Percentiles rank a stretch among this genome's conserved stretches.
Evolutionary conservation across 148 eudicot species (phyloP).

Genomic region (Chenopodium suecicum): DNA sequence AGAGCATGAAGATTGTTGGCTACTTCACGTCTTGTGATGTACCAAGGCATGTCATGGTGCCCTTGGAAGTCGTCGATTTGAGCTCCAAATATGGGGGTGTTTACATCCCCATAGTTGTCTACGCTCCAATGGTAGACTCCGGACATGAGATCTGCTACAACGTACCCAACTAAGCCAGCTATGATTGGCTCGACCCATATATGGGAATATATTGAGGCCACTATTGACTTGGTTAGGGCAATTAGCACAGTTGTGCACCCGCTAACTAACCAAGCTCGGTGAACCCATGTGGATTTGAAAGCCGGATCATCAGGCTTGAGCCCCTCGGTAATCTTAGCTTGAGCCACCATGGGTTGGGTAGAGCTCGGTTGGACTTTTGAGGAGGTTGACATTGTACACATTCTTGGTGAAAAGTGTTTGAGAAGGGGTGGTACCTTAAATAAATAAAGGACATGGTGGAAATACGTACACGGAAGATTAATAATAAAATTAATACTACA

Average conservation of each 20-base stretch:
- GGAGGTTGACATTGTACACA: neutral
- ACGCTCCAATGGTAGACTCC: conserved; percentile 95
- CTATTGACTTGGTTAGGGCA: conserved; percentile 51
- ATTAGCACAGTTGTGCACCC: conserved; percentile 65
- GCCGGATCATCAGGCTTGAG: conserved; percentile 43
- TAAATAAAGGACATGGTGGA: no score
- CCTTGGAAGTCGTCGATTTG: conserved; percentile 80
- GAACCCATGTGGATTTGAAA: conserved; percentile 61
- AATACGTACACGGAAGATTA: no score
- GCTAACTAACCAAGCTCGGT: conserved; percentile 66
- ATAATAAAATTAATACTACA: no score
- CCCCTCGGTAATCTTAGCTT: neutral
- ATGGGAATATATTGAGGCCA: conserved; percentile 34
- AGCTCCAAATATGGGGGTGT: conserved; percentile 63
- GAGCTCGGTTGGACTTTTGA: conserved; percentile 18
- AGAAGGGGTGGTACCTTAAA: no score
- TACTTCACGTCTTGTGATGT: conserved; percentile 55
- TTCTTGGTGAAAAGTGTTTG: no score
- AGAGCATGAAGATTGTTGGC: conserved; percentile 67
- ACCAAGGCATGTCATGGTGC: conserved; percentile 85
- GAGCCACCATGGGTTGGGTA: neutral
- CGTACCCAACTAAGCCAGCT: conserved; percentile 57
- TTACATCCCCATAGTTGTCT: conserved; percentile 66
- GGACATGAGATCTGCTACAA: conserved; percentile 72
- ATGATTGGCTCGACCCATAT: conserved; percentile 51